phyloP scores from a whole-genome alignment of 208 protist genomes.

The Wallacemonas sp. region DNA sequence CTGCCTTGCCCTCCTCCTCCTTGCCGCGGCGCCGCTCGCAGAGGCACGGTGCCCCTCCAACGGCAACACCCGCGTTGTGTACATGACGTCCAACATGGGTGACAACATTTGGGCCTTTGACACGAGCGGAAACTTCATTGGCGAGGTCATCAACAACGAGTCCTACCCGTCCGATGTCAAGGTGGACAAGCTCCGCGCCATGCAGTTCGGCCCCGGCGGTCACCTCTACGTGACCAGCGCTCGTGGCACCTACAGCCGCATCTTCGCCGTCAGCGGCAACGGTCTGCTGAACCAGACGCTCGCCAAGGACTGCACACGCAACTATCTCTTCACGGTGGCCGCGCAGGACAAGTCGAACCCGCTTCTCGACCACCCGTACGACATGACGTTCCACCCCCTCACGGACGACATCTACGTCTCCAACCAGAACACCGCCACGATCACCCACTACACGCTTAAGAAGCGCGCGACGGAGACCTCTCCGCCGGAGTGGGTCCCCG shows the following conservation, averaged over 20 bases:
- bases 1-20: conserved; percentile 23
- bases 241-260: conserved; percentile 76
- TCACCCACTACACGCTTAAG: conserved; percentile 66
- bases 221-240: conserved; percentile 87
- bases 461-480: conserved; percentile 12
- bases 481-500: conserved; percentile 41
- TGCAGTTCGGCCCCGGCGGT: conserved; percentile 79
- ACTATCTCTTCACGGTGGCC: conserved; percentile 83
- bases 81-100: conserved; percentile 89
- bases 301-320: conserved; percentile 63
- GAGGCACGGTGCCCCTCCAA: conserved; percentile 75
- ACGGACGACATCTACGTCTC: conserved; percentile 76
- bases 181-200: conserved; percentile 83
- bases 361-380: conserved; percentile 89
- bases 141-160: conserved; percentile 64
- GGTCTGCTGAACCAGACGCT: conserved; percentile 82
- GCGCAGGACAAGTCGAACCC: conserved; percentile 58
- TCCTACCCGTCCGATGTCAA: conserved; percentile 67
- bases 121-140: conserved; percentile 76
- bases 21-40: conserved; percentile 16
- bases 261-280: conserved; percentile 89
- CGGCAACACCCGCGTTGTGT: conserved; percentile 86
- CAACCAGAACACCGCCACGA: conserved; percentile 87
- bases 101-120: conserved; percentile 90
- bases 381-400: conserved; percentile 76